Evolutionary conservation across 2,329 filamentous ascomycete genomes (phyloP).

Genomic region (Apiospora sp.): DNA sequence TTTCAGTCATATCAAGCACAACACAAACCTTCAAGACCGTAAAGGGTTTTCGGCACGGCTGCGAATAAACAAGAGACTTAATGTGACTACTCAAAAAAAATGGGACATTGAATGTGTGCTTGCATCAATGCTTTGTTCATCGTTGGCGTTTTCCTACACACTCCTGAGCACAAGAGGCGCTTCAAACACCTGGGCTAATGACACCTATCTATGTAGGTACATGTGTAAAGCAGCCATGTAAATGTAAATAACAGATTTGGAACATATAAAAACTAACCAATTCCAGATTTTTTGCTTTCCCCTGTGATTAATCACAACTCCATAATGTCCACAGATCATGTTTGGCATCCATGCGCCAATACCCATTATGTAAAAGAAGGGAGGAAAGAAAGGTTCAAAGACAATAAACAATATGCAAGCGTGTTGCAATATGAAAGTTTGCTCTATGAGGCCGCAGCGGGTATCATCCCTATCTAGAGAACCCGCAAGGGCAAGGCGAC

Average conservation of each 20-base stretch:
- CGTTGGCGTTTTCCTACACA: neutral
- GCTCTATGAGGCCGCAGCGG: neutral
- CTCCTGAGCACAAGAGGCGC: neutral
- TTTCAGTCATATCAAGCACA: neutral
- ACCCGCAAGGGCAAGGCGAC: neutral
- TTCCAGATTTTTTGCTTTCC: slow-evolving; percentile 2
- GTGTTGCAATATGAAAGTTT: neutral
- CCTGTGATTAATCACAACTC: neutral
- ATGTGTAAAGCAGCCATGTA: neutral
- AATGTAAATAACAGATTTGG: neutral
- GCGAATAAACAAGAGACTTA: neutral
- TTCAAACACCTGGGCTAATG: neutral
- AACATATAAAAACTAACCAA: neutral
- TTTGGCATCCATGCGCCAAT: neutral
- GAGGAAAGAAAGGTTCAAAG: neutral
- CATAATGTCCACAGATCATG: slow-evolving; percentile 1
- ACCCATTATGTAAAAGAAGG: neutral
- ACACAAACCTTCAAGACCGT: neutral
- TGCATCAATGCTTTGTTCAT: neutral
- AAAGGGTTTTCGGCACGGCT: neutral
- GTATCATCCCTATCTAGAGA: neutral
- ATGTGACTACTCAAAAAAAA: neutral
- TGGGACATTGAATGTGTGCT: neutral
- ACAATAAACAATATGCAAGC: neutral
- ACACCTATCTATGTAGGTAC: neutral